Conservation (phyloP, 2,329 filamentous ascomycete genomes). For the Cytospora piceicola region DNA sequence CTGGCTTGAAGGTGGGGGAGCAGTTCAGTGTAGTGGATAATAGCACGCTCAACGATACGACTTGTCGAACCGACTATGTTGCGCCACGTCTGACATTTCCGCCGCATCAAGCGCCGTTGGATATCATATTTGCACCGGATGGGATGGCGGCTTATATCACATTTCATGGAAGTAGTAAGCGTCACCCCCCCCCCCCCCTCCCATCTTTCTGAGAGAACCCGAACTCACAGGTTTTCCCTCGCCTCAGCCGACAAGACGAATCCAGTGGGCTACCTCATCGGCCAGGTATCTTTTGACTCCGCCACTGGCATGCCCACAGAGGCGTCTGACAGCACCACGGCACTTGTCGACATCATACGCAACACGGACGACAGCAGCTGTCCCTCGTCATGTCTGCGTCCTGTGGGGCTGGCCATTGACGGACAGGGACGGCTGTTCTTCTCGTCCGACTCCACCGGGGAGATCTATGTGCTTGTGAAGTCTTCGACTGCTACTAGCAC, state of each 20-base stretch:
- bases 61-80: conserved; percentile 49
- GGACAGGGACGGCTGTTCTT: conserved; percentile 61
- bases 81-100: conserved; percentile 57
- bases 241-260: conserved; percentile 42
- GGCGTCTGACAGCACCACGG: conserved; percentile 47
- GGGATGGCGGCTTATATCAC: conserved; percentile 66
- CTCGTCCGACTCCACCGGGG: conserved; percentile 64
- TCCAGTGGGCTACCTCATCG: conserved; percentile 52
- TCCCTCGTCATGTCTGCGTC: conserved; percentile 62
- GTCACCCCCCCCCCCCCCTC: conserved; percentile 19
- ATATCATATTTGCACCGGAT: conserved; percentile 66
- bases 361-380: conserved; percentile 59
- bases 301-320: conserved; percentile 46
- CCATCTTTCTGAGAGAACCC: not conserved
- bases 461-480: conserved; percentile 60
- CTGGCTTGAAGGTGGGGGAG: conserved; percentile 48
- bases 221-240: not conserved
- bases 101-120: conserved; percentile 69
- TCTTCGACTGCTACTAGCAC: not conserved
- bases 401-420: conserved; percentile 60
- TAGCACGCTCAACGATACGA: conserved; percentile 46
- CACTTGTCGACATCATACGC: conserved; percentile 56
- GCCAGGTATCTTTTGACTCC: conserved; percentile 44
- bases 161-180: conserved; percentile 72
- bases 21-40: conserved; percentile 51